A percentile compares a stretch with the other conserved stretches of the same genome.
phyloP scores from a whole-genome alignment of 441 rosid species.

The Pelargonium cotyledonis region DNA sequence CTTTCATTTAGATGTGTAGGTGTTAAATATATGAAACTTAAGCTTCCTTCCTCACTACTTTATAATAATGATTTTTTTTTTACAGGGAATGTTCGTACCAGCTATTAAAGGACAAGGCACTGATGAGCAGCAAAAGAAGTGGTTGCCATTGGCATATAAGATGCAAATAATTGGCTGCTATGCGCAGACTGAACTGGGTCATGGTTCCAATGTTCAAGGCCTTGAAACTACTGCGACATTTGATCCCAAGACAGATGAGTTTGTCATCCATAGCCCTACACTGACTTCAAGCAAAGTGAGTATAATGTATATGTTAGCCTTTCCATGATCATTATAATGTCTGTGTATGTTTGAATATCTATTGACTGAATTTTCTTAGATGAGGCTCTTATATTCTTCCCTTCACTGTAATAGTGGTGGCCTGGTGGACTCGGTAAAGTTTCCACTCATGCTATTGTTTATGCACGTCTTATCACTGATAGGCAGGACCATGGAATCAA shows the following conservation, averaged over 20 bases:
- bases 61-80: not conserved
- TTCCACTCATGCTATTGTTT: conserved; percentile 84
- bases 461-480: conserved; percentile 73
- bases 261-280: conserved; percentile 75
- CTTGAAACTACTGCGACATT: conserved; percentile 95
- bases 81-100: conserved; percentile 90
- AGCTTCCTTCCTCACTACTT: not conserved
- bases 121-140: conserved; percentile 83
- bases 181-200: conserved; percentile 99
- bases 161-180: conserved; percentile 97
- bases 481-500: conserved; percentile 76
- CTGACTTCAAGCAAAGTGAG: conserved; percentile 85
- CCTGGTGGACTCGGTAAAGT: conserved; percentile 88
- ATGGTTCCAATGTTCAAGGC: conserved; percentile 96
- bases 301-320: not conserved
- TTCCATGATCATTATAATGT: too few relatives aligned
- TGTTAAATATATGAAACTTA: not conserved
- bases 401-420: conserved; percentile 68
- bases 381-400: not conserved
- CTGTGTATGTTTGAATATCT: not conserved
- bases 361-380: not conserved
- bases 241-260: conserved; percentile 81
- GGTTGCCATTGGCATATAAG: conserved; percentile 83
- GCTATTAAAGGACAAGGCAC: conserved; percentile 95
- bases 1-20: not conserved